phyloP scores from a whole-genome alignment of 768 basidiomycete species.

The Mrakia hoshinonis region DNA sequence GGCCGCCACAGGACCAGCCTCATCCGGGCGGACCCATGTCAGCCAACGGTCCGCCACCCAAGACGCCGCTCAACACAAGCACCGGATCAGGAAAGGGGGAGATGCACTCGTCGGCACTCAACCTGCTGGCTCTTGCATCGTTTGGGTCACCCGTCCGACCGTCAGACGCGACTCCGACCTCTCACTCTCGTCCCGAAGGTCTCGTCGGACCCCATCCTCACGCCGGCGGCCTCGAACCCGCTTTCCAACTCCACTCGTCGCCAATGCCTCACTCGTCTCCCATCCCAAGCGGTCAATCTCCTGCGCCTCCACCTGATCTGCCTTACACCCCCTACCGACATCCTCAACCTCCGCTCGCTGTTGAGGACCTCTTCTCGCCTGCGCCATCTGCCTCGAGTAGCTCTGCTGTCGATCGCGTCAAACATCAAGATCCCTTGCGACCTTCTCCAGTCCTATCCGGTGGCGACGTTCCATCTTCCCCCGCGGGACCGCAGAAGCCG shows the following conservation, averaged over 20 bases:
- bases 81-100: not conserved
- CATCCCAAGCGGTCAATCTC: not conserved
- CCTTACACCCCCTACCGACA: not conserved
- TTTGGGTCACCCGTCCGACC: constrained; percentile 7
- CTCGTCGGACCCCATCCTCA: constrained; percentile 9
- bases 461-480: not conserved
- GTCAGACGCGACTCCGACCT: not conserved
- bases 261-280: not conserved
- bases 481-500: not conserved
- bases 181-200: constrained; percentile 12
- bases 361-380: constrained; percentile 4
- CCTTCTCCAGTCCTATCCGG: not conserved
- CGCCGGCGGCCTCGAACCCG: constrained; percentile 16
- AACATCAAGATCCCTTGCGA: not conserved
- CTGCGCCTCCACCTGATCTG: not conserved
- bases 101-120: constrained; percentile 24
- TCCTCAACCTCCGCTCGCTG: not conserved
- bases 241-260: constrained; percentile 15
- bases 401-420: not conserved
- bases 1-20: not conserved
- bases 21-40: not conserved
- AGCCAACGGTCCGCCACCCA: not conserved
- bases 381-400: not conserved
- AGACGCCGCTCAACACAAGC: constrained; percentile 3
- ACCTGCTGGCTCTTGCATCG: constrained; percentile 26